Percentiles rank a stretch among this genome's conserved stretches.
Evolutionary conservation across 345 rosid species (phyloP).

Genomic region (Eucalyptus coolabah): DNA sequence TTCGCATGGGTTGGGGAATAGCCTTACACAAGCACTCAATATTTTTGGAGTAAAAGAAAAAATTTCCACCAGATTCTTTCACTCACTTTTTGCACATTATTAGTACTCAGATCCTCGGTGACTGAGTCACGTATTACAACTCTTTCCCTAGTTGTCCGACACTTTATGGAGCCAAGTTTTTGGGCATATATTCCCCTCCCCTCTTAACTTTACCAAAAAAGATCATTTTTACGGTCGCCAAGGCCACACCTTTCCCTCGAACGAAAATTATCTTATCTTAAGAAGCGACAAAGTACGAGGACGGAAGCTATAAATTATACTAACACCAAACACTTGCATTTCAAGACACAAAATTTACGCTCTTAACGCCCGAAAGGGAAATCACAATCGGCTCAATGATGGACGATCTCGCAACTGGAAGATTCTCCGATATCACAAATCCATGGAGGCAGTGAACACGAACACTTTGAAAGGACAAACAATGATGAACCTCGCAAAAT

Average conservation of each 20-base stretch:
- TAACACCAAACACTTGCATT: neutral
- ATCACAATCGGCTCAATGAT: neutral
- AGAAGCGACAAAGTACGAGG: neutral
- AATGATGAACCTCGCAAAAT: neutral
- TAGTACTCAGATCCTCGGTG: neutral
- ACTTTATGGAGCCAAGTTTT: conserved; percentile 17
- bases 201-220: conserved; percentile 37
- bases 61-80: conserved; percentile 32
- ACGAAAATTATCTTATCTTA: neutral
- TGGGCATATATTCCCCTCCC: conserved; percentile 44
- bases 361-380: neutral
- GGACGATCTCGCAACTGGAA: neutral
- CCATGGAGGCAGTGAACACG: neutral
- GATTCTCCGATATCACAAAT: neutral
- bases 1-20: conserved; percentile 2
- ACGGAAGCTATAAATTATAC: neutral
- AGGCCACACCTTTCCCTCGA: conserved; percentile 5
- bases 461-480: neutral
- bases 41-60: conserved; percentile 1
- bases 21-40: neutral
- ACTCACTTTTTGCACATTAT: conserved; percentile 19
- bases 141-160: conserved; percentile 20
- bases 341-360: neutral
- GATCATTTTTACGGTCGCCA: conserved; percentile 8
- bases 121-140: conserved; percentile 15